A percentile compares a stretch with the other conserved stretches of the same genome.
Evolutionary conservation across 805 yeast genomes (phyloP).

Genomic region (Nakazawaea ishiwadae): DNA sequence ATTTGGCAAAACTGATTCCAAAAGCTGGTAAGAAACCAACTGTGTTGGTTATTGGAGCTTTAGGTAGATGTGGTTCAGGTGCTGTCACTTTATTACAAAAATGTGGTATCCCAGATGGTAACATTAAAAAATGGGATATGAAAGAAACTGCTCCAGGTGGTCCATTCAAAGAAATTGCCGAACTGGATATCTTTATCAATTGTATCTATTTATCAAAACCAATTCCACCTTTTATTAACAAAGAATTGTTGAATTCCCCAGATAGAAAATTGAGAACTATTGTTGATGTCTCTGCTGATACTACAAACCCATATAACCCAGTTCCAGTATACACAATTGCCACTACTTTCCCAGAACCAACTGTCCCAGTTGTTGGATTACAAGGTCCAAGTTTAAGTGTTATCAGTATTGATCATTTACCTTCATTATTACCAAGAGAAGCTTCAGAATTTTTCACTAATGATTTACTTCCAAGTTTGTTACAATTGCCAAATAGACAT

Average conservation of each 20-base stretch:
- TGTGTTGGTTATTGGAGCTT: conserved; percentile 89
- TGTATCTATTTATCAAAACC: conserved; percentile 93
- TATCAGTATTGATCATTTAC: conserved; percentile 93
- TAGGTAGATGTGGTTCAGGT: conserved; percentile 98
- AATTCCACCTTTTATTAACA: conserved; percentile 85
- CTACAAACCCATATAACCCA: conserved; percentile 98
- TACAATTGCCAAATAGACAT: conserved; percentile 77
- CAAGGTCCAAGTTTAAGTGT: conserved; percentile 86
- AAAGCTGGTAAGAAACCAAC: conserved; percentile 68
- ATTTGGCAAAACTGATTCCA: conserved; percentile 49
- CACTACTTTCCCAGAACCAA: conserved; percentile 87
- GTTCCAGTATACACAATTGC: conserved; percentile 89
- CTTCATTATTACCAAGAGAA: conserved; percentile 94
- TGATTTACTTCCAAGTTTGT: conserved; percentile 85
- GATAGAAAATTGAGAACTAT: conserved; percentile 83
- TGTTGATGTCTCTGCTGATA: conserved; percentile 98
- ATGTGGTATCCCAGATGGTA: conserved; percentile 82
- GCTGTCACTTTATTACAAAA: conserved; percentile 80
- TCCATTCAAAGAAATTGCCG: conserved; percentile 89
- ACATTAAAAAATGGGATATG: conserved; percentile 93
- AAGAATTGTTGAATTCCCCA: conserved; percentile 56
- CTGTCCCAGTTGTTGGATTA: conserved; percentile 75
- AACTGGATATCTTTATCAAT: conserved; percentile 87
- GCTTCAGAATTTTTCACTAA: conserved; percentile 87
- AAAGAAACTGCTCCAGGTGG: conserved; percentile 96